These are phyloP conservation scores for Cordia subcordata DNA, from an alignment of 257 asterid genomes.

Conservation along the genomic window DNA sequence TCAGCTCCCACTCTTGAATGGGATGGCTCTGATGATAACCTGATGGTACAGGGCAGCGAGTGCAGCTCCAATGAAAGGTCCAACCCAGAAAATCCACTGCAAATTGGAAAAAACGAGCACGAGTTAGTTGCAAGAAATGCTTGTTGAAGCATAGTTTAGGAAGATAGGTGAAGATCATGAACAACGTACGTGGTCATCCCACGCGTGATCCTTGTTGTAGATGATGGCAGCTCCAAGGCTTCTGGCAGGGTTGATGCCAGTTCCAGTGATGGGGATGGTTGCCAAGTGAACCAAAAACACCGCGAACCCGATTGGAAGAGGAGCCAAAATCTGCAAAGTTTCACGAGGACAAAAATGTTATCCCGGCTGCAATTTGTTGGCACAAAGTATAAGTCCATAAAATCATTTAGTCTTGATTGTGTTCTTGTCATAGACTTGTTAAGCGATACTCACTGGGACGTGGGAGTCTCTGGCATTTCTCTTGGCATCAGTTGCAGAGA, in stretches of 20 bases:
- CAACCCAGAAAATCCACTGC: slow-evolving; percentile 83
- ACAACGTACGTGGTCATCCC: slow-evolving; percentile 74
- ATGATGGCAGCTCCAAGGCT: slow-evolving; percentile 75
- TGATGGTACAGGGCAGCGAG: slow-evolving; percentile 72
- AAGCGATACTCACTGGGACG: slow-evolving; percentile 55
- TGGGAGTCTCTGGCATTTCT: slow-evolving; percentile 85
- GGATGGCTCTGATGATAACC: slow-evolving; percentile 70
- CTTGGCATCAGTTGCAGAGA: slow-evolving; percentile 88
- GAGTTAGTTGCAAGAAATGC: neutral
- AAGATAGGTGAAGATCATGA: neutral
- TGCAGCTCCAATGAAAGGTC: slow-evolving; percentile 79
- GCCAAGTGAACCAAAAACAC: slow-evolving; percentile 84
- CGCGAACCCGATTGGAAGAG: slow-evolving; percentile 75
- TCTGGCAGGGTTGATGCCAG: slow-evolving; percentile 79
- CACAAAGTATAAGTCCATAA: too few relatives aligned
- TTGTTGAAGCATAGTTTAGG: too few relatives aligned
- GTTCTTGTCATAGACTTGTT: too few relatives aligned
- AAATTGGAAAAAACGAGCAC: neutral
- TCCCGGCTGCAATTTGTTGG: too few relatives aligned
- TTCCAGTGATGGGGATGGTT: slow-evolving; percentile 74
- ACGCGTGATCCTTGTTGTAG: slow-evolving; percentile 58
- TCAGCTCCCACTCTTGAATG: slow-evolving; percentile 57
- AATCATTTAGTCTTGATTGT: too few relatives aligned
- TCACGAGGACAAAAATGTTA: neutral
- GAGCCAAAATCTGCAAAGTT: slow-evolving; percentile 57